phyloP scores from a whole-genome alignment of 2,329 filamentous ascomycete genomes.

The Colletotrichum somersetense region DNA sequence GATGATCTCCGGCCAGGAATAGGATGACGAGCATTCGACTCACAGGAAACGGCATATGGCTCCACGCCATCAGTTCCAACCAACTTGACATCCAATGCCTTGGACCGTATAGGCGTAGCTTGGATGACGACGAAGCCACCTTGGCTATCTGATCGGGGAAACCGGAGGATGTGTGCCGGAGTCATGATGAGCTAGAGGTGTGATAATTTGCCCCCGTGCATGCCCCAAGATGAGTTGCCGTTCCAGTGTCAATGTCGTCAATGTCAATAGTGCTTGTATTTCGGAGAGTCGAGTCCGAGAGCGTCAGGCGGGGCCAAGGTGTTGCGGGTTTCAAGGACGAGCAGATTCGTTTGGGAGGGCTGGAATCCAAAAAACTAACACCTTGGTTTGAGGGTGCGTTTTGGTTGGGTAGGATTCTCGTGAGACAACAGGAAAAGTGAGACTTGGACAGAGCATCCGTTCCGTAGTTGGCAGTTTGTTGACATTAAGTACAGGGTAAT shows the following conservation, averaged over 20 bases:
- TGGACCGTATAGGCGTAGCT: constrained; percentile 61
- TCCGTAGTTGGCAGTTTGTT: constrained; percentile 24
- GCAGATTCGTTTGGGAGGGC: constrained; percentile 14
- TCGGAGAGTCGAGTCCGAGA: neutral
- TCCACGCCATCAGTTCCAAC: constrained; percentile 76
- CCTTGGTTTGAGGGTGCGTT: neutral
- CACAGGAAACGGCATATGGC: constrained; percentile 70
- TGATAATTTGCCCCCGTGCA: constrained; percentile 19
- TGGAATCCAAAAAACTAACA: constrained; percentile 12
- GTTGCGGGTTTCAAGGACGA: constrained; percentile 11
- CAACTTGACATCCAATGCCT: constrained; percentile 73
- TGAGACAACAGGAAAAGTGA: constrained; percentile 8
- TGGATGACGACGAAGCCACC: constrained; percentile 71
- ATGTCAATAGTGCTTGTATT: constrained; percentile 11
- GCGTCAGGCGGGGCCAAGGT: neutral
- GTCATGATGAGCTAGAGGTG: constrained; percentile 28
- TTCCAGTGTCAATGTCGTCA: constrained; percentile 1
- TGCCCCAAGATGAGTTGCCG: constrained; percentile 22
- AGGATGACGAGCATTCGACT: constrained; percentile 51
- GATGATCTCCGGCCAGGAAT: constrained; percentile 37
- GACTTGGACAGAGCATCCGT: constrained; percentile 9
- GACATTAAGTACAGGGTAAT: constrained; percentile 22
- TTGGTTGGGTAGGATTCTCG: constrained; percentile 20
- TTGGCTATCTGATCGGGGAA: constrained; percentile 67
- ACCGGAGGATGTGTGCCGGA: constrained; percentile 62